These are phyloP conservation scores for Kwoniella sp. DNA, from an alignment of 768 basidiomycete species.

Conservation along the genomic window DNA sequence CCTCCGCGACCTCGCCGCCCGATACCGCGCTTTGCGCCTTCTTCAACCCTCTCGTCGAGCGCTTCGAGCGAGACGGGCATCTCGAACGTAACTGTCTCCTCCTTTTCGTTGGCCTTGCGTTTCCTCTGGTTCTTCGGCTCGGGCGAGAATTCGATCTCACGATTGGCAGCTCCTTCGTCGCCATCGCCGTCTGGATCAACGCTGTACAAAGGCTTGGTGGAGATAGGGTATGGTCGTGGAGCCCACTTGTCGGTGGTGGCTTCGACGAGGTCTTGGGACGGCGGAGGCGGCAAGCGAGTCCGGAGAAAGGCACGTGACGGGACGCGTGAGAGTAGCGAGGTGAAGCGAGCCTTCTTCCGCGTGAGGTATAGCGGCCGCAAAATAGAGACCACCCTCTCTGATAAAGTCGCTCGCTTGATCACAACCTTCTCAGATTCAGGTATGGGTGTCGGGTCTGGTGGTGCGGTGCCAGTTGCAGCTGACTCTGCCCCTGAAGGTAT, in stretches of 20 bases:
- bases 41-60: constrained; percentile 44
- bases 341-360: constrained; percentile 23
- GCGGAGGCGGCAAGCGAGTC: constrained; percentile 24
- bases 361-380: constrained; percentile 12
- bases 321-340: constrained; percentile 26
- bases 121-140: constrained; percentile 25
- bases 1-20: constrained; percentile 13
- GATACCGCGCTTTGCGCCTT: constrained; percentile 28
- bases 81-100: constrained; percentile 43
- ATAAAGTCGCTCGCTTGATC: not conserved
- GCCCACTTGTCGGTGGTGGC: constrained; percentile 44
- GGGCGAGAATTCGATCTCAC: constrained; percentile 12
- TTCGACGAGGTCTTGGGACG: constrained; percentile 30
- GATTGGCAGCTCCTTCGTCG: constrained; percentile 6
- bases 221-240: constrained; percentile 42
- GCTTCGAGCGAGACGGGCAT: constrained; percentile 45
- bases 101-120: constrained; percentile 22
- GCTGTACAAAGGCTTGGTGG: constrained; percentile 36
- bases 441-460: not conserved
- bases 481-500: not conserved
- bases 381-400: not conserved
- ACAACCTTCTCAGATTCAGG: not conserved
- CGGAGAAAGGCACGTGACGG: constrained; percentile 35
- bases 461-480: not conserved
- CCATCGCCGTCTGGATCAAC: constrained; percentile 32